A percentile compares a stretch with the other conserved stretches of the same genome.
These are phyloP conservation scores for Candida sakaeoensis DNA, from an alignment of 805 yeast genomes.

Conservation along the genomic window DNA sequence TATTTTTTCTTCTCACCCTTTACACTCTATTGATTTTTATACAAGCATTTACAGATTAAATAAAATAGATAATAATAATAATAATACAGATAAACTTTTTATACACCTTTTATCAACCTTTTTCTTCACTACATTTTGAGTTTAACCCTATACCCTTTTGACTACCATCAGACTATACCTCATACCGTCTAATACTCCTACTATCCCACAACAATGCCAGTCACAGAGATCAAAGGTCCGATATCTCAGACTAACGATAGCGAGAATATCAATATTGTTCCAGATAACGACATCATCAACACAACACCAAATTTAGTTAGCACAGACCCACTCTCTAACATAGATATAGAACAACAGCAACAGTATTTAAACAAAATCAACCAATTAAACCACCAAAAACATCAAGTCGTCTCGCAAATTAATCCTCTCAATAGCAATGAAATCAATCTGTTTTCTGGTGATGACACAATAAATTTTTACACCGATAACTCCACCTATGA, in stretches of 20 bases:
- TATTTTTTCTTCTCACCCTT: too few species aligned
- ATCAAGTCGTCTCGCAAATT: not conserved
- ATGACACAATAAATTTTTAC: constrained; percentile 1
- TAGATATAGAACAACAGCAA: constrained; percentile 7
- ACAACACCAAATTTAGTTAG: too few species aligned
- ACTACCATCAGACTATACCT: too few species aligned
- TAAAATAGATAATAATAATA: too few species aligned
- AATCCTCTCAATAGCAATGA: not conserved
- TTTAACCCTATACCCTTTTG: too few species aligned
- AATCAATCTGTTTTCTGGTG: not conserved
- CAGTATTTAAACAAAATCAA: constrained; percentile 6
- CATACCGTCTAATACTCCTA: not conserved
- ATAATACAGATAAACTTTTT: too few species aligned
- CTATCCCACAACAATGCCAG: not conserved
- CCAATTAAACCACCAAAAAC: constrained; percentile 5
- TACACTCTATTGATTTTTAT: too few species aligned
- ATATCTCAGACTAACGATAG: not conserved
- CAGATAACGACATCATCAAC: too few species aligned
- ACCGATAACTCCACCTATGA: constrained; percentile 11
- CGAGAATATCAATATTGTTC: not conserved
- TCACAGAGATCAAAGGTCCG: not conserved
- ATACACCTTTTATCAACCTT: too few species aligned
- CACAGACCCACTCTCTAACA: not conserved
- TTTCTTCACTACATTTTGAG: too few species aligned
- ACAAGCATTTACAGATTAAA: too few species aligned